These are phyloP conservation scores for Babjeviella inositovora DNA, from an alignment of 805 yeast species.

Conservation along the genomic window DNA sequence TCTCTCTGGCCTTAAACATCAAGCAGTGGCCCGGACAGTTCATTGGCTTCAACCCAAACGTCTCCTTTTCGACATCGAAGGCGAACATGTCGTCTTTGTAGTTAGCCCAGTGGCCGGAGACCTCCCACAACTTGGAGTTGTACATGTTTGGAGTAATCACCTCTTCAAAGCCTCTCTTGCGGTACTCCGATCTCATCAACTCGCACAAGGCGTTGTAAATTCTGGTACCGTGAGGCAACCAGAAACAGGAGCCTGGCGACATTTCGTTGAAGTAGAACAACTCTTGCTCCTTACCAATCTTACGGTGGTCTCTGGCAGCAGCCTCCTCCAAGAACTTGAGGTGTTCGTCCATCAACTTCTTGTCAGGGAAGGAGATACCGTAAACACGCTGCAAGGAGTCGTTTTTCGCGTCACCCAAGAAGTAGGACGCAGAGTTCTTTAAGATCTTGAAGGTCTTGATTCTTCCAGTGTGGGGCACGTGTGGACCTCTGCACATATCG, in stretches of 20 bases:
- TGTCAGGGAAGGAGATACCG: slow-evolving; percentile 98
- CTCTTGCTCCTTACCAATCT: slow-evolving; percentile 93
- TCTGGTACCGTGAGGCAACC: slow-evolving; percentile 99
- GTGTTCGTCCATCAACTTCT: slow-evolving; percentile 89
- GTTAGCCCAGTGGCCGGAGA: slow-evolving; percentile 97
- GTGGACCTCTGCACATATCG: slow-evolving; percentile 96
- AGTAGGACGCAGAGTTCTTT: slow-evolving; percentile 93
- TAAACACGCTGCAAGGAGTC: slow-evolving; percentile 95
- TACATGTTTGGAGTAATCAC: slow-evolving; percentile 99
- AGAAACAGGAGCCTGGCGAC: slow-evolving; percentile 97
- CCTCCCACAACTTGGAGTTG: slow-evolving; percentile 95
- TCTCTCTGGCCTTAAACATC: slow-evolving; percentile 80
- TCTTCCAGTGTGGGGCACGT: slow-evolving; percentile 93
- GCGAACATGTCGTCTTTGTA: slow-evolving; percentile 96
- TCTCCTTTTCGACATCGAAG: slow-evolving; percentile 93
- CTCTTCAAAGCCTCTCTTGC: slow-evolving; percentile 91
- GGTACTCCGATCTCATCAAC: slow-evolving; percentile 69
- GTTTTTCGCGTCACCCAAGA: slow-evolving; percentile 81
- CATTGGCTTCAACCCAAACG: slow-evolving; percentile 90
- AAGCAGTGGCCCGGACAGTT: slow-evolving; percentile 89
- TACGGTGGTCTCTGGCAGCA: slow-evolving; percentile 89
- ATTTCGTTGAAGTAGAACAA: slow-evolving; percentile 88
- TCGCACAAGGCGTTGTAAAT: slow-evolving; percentile 82
- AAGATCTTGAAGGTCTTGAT: slow-evolving; percentile 87
- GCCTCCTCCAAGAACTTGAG: slow-evolving; percentile 92